Evolutionary conservation across 345 rosid genomes (phyloP).

Genomic region (Erysimum cheiranthoides): DNA sequence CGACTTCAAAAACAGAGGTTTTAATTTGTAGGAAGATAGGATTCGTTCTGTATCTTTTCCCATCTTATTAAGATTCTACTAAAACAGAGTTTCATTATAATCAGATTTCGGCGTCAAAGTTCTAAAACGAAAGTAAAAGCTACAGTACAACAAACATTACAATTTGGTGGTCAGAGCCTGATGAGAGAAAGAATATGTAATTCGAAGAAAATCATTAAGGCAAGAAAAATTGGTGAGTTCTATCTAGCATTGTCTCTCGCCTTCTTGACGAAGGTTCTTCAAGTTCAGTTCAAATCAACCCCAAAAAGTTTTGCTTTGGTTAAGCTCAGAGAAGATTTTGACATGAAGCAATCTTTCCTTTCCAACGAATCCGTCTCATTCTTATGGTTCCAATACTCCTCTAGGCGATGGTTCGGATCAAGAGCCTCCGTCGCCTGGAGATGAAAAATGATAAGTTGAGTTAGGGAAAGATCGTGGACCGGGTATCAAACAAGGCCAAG

Average conservation of each 20-base stretch:
- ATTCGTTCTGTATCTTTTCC: neutral
- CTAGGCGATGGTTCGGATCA: conserved; percentile 64
- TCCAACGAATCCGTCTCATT: neutral
- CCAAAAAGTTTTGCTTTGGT: conserved; percentile 42
- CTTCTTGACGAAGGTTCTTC: neutral
- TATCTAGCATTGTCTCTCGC: conserved; percentile 4
- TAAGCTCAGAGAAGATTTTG: neutral
- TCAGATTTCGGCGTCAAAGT: neutral
- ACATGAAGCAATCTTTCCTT: neutral
- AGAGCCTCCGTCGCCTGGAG: conserved; percentile 77
- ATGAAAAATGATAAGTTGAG: conserved; percentile 25
- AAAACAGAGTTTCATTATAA: neutral
- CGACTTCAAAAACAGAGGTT: neutral
- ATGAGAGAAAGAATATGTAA: neutral
- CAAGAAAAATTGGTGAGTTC: neutral
- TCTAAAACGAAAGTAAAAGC: neutral
- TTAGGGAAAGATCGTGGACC: conserved; percentile 4
- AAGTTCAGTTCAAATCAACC: conserved; percentile 38
- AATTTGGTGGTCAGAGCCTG: conserved; percentile 6
- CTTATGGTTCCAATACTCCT: conserved; percentile 64
- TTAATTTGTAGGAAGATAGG: neutral
- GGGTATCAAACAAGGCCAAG: neutral
- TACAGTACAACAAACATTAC: neutral
- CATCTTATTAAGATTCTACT: neutral
- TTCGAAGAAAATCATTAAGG: conserved; percentile 2